phyloP scores from a whole-genome alignment of 441 rosid genomes.

The Biscutella laevigata region DNA sequence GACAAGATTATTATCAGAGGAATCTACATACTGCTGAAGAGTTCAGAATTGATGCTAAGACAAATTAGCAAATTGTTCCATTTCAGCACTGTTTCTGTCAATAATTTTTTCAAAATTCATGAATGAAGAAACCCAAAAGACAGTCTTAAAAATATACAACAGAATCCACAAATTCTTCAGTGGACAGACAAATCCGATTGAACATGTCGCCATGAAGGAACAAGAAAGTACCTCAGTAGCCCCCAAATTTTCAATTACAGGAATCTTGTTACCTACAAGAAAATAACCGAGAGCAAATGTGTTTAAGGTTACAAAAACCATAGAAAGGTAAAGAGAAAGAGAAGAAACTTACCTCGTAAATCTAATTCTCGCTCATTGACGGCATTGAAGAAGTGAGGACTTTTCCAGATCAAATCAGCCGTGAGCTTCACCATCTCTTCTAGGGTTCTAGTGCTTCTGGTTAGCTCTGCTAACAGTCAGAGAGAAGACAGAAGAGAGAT shows the following conservation, averaged over 20 bases:
- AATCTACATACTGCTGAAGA: not conserved
- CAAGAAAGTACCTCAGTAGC: conserved; percentile 71
- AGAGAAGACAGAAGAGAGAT: conserved; percentile 8
- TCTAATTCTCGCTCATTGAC: conserved; percentile 88
- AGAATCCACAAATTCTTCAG: not conserved
- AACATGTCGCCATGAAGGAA: not conserved
- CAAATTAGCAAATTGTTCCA: not conserved
- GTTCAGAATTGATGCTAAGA: not conserved
- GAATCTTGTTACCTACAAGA: conserved; percentile 72
- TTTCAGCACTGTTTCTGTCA: not conserved
- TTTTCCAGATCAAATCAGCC: conserved; percentile 91
- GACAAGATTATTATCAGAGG: not conserved
- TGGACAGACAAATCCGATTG: not conserved
- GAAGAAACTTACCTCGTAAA: conserved; percentile 58
- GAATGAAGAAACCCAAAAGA: not conserved
- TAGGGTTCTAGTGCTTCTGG: conserved; percentile 22
- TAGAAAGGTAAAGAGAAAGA: conserved; percentile 3
- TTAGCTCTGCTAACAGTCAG: conserved; percentile 13
- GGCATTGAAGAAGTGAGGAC: conserved; percentile 97
- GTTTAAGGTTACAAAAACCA: conserved; percentile 8
- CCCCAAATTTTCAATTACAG: conserved; percentile 93
- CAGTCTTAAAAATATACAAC: not conserved
- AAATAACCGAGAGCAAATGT: not conserved
- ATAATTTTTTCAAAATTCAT: not conserved
- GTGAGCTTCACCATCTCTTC: conserved; percentile 77